Conservation (phyloP, 139 green algal species). For the Auxenochlorella protothecoides region DNA sequence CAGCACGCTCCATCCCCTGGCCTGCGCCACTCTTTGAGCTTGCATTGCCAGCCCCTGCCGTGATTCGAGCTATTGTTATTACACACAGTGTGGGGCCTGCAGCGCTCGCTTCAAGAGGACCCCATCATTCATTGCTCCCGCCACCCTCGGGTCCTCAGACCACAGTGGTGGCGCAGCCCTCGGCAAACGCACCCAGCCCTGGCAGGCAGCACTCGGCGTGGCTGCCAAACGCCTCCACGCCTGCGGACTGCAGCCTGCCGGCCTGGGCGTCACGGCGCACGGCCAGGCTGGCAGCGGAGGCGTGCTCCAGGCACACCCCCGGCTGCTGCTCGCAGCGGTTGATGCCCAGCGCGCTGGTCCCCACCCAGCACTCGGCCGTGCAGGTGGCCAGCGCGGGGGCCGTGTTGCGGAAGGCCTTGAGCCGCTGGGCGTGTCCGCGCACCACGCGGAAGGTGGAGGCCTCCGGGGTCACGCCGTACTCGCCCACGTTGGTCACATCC, state of each 20-base stretch:
- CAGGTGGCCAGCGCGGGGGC: conserved; percentile 1
- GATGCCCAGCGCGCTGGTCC: neutral
- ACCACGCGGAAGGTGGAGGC: conserved; percentile 19
- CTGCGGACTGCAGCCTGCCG: neutral
- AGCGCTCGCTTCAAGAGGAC: no score
- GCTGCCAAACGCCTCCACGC: conserved; percentile 27
- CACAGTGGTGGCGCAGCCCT: conserved; percentile 23
- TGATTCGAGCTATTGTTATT: no score
- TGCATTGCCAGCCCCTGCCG: no score
- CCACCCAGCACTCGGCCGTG: conserved; percentile 19
- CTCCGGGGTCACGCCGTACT: conserved; percentile 2
- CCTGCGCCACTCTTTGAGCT: no score
- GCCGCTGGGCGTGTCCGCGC: neutral
- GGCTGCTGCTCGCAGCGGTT: conserved; percentile 21
- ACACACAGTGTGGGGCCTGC: no score
- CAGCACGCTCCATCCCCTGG: no score
- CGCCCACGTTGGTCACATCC: neutral
- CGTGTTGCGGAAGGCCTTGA: neutral
- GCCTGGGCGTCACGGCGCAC: no score
- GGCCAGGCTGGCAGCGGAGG: no score
- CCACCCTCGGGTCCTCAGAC: neutral
- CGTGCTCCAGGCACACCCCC: conserved; percentile 7
- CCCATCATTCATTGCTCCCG: no score
- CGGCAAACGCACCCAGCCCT: conserved; percentile 28
- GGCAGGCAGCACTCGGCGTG: conserved; percentile 35